Conservation (phyloP, 2,329 filamentous ascomycete species). For the Cladobotryum mycophilum region DNA sequence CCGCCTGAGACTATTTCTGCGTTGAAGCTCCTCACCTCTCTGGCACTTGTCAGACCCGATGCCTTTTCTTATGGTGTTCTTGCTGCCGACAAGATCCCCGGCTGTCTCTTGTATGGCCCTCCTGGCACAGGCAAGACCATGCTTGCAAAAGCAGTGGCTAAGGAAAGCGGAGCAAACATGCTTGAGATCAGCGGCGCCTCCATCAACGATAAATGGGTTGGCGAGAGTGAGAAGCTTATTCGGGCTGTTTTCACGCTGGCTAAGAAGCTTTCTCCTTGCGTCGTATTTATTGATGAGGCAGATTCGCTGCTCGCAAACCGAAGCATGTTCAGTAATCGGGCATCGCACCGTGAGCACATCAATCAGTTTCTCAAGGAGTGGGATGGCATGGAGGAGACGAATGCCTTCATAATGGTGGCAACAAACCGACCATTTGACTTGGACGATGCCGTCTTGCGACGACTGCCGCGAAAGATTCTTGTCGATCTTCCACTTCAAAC, state of each 20-base stretch:
- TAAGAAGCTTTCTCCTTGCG: slow-evolving; percentile 82
- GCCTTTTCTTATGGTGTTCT: slow-evolving; percentile 96
- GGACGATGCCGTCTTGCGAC: slow-evolving; percentile 77
- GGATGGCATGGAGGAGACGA: slow-evolving; percentile 79
- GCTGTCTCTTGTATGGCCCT: slow-evolving; percentile 80
- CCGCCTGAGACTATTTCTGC: slow-evolving; percentile 77
- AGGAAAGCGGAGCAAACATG: slow-evolving; percentile 62
- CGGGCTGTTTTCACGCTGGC: slow-evolving; percentile 86
- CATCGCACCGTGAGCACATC: slow-evolving; percentile 78
- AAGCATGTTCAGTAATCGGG: slow-evolving; percentile 56
- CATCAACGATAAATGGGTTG: slow-evolving; percentile 94
- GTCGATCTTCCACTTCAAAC: slow-evolving; percentile 64
- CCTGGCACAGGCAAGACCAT: slow-evolving; percentile 74
- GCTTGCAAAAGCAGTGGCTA: slow-evolving; percentile 62
- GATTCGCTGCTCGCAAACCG: slow-evolving; percentile 85
- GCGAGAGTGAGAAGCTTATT: slow-evolving; percentile 94
- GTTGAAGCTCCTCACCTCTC: slow-evolving; percentile 78
- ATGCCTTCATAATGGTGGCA: slow-evolving; percentile 96
- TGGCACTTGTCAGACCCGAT: slow-evolving; percentile 81
- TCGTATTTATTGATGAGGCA: slow-evolving; percentile 96
- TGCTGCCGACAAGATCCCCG: slow-evolving; percentile 83
- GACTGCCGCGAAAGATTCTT: slow-evolving; percentile 65
- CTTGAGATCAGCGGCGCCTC: slow-evolving; percentile 87
- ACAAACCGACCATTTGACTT: slow-evolving; percentile 94
- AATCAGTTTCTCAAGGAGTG: slow-evolving; percentile 96